Evolutionary conservation across 2,329 filamentous ascomycete genomes (phyloP), one percentile per base, ranked within the genome.

Genomic region (Nemania sp.): DNA sequence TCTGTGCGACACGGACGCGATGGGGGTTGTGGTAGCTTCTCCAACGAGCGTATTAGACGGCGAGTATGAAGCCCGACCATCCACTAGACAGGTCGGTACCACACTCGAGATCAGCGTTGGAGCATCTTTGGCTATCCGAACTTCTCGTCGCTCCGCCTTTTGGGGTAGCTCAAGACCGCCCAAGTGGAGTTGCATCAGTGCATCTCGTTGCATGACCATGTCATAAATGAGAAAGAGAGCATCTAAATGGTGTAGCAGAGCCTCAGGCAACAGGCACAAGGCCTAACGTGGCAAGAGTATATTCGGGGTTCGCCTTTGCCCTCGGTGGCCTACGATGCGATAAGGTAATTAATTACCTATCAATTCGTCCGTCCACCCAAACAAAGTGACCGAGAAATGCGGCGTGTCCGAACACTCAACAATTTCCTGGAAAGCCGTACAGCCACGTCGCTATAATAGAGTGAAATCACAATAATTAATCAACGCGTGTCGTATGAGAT

Each of bases 111-210:
- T n/a, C 47, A 51, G 39, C 29, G 17, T 54, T 54, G 50, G 43
- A 45, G 37, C 50, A 42, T 37, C 12, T 12, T 18, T 21, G 15
- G 18, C 20, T 45, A 29, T 55, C 43, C 20, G 53, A 50, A 12
- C 51, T 49, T 43, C 52, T 34, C 39, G 13, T 39, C 62, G 15
- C 25, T 57, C 62, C 59, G 60, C 59, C 56, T 15, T 59, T 65
- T 65, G 62, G 62, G 56, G 62, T 65, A 65, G 39, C 18, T 25
- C 39, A 51, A 59, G 53, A 64, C 62, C 59, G 62, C 62, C 20
- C 17, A 37, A 45, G 37, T 37, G 29, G 39, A 60, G 62, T 62
- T 58, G 37, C 59, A 63, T 57, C 39, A 49, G 42, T 17, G 20
- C 43, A 57, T 54, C n/a, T 34, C 62, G 46, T 52, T n/a, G 25